phyloP scores from a whole-genome alignment of 2,329 filamentous ascomycete species.

The Arachnopeziza araneosa region DNA sequence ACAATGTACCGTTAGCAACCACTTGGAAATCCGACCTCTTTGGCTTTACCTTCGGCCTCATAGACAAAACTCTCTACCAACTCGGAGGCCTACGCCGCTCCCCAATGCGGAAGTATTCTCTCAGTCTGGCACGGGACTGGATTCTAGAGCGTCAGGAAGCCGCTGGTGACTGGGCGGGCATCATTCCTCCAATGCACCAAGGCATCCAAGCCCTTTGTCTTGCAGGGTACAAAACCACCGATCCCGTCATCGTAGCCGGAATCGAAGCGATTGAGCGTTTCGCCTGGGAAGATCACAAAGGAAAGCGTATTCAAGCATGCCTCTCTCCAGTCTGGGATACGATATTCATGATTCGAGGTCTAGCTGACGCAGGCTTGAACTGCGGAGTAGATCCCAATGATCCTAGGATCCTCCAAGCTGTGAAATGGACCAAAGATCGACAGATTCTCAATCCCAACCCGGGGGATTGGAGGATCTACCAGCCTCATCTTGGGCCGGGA shows the following conservation, averaged over 20 bases:
- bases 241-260: conserved; percentile 17
- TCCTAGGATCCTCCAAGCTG: background rate
- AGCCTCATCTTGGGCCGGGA: conserved; percentile 20
- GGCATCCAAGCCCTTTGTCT: conserved; percentile 27
- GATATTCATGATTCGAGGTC: conserved; percentile 28
- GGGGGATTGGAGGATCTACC: conserved; percentile 30
- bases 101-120: background rate
- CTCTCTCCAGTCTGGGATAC: conserved; percentile 34
- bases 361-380: conserved; percentile 22
- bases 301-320: conserved; percentile 28
- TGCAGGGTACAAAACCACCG: conserved; percentile 26
- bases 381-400: background rate
- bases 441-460: conserved; percentile 22
- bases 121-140: conserved; percentile 24
- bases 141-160: conserved; percentile 30
- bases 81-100: background rate
- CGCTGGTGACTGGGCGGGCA: conserved; percentile 29
- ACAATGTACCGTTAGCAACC: conserved; percentile 17
- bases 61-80: background rate
- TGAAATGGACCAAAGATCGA: conserved; percentile 18
- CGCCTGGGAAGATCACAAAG: conserved; percentile 21
- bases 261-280: conserved; percentile 29
- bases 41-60: background rate
- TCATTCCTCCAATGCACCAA: conserved; percentile 28
- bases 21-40: conserved; percentile 23